Evolutionary conservation across 495 filamentous ascomycete species (phyloP).

Genomic region (Bathelium albidoporum): DNA sequence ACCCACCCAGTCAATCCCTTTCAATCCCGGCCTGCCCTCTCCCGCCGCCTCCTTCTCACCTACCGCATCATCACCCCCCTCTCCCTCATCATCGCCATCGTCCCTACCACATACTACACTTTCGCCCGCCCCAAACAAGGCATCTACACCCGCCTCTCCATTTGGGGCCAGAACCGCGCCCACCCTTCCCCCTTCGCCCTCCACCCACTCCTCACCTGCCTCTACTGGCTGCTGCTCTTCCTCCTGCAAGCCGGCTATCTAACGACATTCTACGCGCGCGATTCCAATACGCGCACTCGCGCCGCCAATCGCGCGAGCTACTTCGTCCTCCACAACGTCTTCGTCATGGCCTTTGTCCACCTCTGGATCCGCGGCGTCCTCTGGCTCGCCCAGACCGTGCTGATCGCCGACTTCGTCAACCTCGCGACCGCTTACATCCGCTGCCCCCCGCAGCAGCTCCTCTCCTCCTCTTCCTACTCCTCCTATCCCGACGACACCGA

Average conservation of each 20-base stretch:
- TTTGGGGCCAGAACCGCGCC: constrained; percentile 59
- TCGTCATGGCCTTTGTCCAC: constrained; percentile 67
- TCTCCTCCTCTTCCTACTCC: too few relatives aligned
- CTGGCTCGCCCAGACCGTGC: constrained; percentile 58
- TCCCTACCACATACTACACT: constrained; percentile 61
- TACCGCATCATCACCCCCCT: constrained; percentile 62
- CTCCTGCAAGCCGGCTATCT: constrained; percentile 66
- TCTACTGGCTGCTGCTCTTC: constrained; percentile 75
- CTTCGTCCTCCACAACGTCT: constrained; percentile 76
- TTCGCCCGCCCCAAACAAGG: constrained; percentile 51
- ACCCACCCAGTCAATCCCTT: constrained; percentile 28
- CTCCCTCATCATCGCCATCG: constrained; percentile 60
- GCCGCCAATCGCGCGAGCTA: constrained; percentile 70
- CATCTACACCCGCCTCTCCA: constrained; percentile 36
- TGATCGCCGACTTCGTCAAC: constrained; percentile 74
- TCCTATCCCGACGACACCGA: too few relatives aligned
- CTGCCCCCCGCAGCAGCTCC: neutral
- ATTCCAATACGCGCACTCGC: constrained; percentile 47
- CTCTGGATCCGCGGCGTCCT: constrained; percentile 70
- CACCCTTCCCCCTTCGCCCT: constrained; percentile 65
- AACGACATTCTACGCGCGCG: constrained; percentile 60
- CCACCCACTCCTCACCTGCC: constrained; percentile 54
- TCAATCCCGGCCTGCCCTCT: constrained; percentile 17
- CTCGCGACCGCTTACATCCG: constrained; percentile 69
- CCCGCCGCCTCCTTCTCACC: constrained; percentile 26